Conservation (phyloP, 352 stramenopile species). For the Albugo candida region DNA sequence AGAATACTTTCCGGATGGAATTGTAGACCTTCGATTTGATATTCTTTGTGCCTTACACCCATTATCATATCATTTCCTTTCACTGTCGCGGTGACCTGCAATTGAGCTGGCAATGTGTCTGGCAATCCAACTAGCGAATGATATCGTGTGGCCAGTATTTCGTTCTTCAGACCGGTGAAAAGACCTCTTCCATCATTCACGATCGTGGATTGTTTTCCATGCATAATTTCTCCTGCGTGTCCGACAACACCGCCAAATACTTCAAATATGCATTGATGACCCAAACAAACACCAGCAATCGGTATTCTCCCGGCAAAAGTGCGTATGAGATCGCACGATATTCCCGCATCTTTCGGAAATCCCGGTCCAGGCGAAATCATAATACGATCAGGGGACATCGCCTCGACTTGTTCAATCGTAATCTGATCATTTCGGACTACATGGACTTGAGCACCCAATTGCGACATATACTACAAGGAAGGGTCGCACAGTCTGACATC, state of each 20-base stretch:
- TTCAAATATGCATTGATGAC: slow-evolving; percentile 76
- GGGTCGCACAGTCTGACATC: not conserved
- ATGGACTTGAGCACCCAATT: slow-evolving; percentile 57
- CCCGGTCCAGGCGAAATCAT: slow-evolving; percentile 75
- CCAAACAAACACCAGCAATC: slow-evolving; percentile 68
- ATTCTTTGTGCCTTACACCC: slow-evolving; percentile 73
- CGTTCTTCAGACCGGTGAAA: slow-evolving; percentile 58
- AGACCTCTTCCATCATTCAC: slow-evolving; percentile 66
- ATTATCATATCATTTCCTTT: slow-evolving; percentile 79
- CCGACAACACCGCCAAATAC: slow-evolving; percentile 73
- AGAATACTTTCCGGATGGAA: slow-evolving; percentile 81
- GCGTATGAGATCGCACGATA: slow-evolving; percentile 70
- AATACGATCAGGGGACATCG: slow-evolving; percentile 64
- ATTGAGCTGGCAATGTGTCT: slow-evolving; percentile 51
- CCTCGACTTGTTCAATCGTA: slow-evolving; percentile 54
- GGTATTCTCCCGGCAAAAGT: slow-evolving; percentile 63
- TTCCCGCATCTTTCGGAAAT: slow-evolving; percentile 60
- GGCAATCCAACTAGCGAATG: slow-evolving; percentile 71
- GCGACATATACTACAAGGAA: slow-evolving; percentile 48
- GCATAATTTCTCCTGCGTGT: slow-evolving; percentile 73
- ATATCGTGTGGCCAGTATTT: slow-evolving; percentile 74
- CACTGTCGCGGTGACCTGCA: slow-evolving; percentile 67
- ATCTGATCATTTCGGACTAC: slow-evolving; percentile 74
- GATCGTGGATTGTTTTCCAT: slow-evolving; percentile 75
- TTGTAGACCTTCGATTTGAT: slow-evolving; percentile 74